A percentile compares a stretch with the other conserved stretches of the same genome.
phyloP scores from a whole-genome alignment of 169 alveolate species.

The Eimeria mitis region DNA sequence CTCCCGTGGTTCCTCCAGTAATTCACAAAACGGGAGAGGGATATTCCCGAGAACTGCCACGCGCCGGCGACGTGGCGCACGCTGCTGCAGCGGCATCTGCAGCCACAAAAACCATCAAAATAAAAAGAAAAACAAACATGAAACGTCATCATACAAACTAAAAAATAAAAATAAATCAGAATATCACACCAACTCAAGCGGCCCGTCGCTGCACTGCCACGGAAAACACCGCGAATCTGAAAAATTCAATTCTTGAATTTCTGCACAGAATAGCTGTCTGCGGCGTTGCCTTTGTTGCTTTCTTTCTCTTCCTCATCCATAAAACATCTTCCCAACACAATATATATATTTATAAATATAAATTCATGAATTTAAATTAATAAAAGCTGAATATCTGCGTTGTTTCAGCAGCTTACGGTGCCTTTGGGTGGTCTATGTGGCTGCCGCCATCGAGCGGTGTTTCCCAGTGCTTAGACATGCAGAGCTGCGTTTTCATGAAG shows the following conservation, averaged over 20 bases:
- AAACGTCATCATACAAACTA: background rate
- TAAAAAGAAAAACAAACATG: background rate
- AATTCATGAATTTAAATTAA: too few relatives aligned
- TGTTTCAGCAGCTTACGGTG: constrained; percentile 32
- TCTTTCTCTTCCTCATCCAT: too few relatives aligned
- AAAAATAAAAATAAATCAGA: too few relatives aligned
- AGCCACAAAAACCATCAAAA: background rate
- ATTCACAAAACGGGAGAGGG: constrained; percentile 71
- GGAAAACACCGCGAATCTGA: background rate
- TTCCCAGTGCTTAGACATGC: constrained; percentile 81
- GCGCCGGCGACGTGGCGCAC: constrained; percentile 77
- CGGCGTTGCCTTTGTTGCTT: background rate
- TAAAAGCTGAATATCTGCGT: background rate
- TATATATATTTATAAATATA: background rate
- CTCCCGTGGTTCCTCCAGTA: constrained; percentile 77
- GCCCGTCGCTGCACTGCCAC: background rate
- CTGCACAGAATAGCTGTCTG: background rate
- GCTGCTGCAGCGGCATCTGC: constrained; percentile 67
- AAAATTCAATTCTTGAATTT: background rate
- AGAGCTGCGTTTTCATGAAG: constrained; percentile 53
- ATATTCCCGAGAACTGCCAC: constrained; percentile 79
- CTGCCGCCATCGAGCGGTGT: constrained; percentile 81
- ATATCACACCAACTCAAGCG: too few relatives aligned
- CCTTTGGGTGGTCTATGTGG: constrained; percentile 80
- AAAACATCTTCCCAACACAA: too few relatives aligned